Percentiles rank a stretch among this genome's conserved stretches.
Evolutionary conservation across 2,329 filamentous ascomycete genomes (phyloP).

Genomic region (Arthrinium phaeospermum): DNA sequence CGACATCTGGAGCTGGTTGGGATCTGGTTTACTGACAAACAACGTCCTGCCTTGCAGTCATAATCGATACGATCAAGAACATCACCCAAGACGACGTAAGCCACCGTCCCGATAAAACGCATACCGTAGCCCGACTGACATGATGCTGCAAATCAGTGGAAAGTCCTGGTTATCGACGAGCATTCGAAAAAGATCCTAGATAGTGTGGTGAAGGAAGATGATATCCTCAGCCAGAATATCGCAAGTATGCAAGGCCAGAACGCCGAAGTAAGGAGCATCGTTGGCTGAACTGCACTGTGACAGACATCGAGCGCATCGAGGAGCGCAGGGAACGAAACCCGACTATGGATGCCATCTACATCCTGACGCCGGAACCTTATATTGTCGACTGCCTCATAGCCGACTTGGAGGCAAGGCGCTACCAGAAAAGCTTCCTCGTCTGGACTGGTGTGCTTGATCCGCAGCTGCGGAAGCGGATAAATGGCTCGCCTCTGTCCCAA

Average conservation of each 20-base stretch:
- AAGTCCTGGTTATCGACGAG: constrained; percentile 90
- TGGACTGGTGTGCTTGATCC: constrained; percentile 83
- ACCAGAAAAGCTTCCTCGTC: constrained; percentile 78
- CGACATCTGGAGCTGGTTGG: neutral
- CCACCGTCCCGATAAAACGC: constrained; percentile 11
- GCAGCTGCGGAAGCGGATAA: constrained; percentile 73
- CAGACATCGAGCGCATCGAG: constrained; percentile 95
- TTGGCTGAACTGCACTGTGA: constrained; percentile 21
- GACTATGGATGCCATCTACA: constrained; percentile 93
- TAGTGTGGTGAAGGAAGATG: constrained; percentile 92
- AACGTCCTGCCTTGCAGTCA: constrained; percentile 54
- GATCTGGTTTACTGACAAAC: constrained; percentile 3
- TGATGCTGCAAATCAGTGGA: constrained; percentile 71
- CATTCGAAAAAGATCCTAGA: constrained; percentile 84
- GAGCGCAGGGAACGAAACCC: constrained; percentile 80
- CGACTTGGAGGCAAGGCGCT: constrained; percentile 85
- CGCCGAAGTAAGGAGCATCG: neutral
- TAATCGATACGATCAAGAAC: constrained; percentile 75
- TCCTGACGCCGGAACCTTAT: constrained; percentile 83
- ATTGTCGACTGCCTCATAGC: constrained; percentile 94
- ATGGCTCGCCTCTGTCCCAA: constrained; percentile 70
- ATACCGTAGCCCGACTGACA: constrained; percentile 25
- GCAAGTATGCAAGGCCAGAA: constrained; percentile 69
- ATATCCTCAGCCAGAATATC: constrained; percentile 95
- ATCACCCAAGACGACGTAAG: constrained; percentile 83